These are phyloP conservation scores for Suillus ampliporus DNA, from an alignment of 768 basidiomycete species.

Conservation along the genomic window DNA sequence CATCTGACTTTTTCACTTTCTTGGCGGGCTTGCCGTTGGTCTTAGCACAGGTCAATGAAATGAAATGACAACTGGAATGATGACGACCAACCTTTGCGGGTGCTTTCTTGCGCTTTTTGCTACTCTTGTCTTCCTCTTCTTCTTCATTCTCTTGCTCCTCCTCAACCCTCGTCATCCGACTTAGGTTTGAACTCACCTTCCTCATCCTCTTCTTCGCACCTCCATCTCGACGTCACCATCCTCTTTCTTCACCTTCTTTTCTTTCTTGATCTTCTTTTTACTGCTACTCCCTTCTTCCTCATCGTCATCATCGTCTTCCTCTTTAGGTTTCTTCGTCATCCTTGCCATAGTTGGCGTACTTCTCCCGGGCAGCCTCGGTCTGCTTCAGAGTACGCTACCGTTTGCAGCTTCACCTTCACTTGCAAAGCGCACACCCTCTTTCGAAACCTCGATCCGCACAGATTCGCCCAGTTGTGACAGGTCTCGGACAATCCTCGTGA, in stretches of 20 bases:
- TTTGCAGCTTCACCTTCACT: conserved; percentile 95
- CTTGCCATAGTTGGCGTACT: conserved; percentile 47
- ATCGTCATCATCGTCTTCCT: conserved; percentile 46
- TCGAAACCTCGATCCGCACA: conserved; percentile 93
- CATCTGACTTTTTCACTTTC: conserved; percentile 64
- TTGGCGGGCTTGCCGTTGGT: conserved; percentile 51
- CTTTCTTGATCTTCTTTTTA: conserved; percentile 37
- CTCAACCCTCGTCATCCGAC: conserved; percentile 52
- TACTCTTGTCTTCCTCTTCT: conserved; percentile 48
- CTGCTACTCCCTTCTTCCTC: conserved; percentile 44
- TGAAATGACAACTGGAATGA: background rate
- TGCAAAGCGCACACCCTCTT: conserved; percentile 93
- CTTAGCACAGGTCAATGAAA: conserved; percentile 29
- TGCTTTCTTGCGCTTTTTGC: conserved; percentile 74
- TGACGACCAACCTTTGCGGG: conserved; percentile 50
- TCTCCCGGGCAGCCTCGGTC: conserved; percentile 56
- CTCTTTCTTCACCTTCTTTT: conserved; percentile 50
- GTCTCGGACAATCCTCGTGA: conserved; percentile 92
- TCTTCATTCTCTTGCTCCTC: conserved; percentile 57
- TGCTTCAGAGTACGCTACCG: conserved; percentile 86
- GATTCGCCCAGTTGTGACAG: conserved; percentile 89
- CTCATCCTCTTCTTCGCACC: conserved; percentile 53
- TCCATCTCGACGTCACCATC: conserved; percentile 52
- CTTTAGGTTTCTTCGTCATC: conserved; percentile 49
- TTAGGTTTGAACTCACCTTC: conserved; percentile 47